Evolutionary conservation across 148 eudicot species (phyloP).

Genomic region (Arbutus unedo): DNA sequence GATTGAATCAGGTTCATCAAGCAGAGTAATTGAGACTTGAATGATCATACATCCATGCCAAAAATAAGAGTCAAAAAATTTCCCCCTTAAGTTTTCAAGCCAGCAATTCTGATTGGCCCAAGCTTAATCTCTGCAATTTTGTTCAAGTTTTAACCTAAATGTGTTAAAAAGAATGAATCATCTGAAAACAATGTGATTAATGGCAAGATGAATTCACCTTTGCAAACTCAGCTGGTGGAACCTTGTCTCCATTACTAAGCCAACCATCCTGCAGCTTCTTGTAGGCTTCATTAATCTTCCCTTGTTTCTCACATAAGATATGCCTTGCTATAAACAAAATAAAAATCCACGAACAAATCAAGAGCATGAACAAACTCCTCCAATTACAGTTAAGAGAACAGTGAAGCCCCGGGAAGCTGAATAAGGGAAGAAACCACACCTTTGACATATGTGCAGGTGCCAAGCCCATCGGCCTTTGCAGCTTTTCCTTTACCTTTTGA

Average conservation of each 20-base stretch:
- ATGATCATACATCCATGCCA: not conserved
- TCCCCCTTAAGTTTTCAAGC: not conserved
- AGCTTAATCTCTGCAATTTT: not conserved
- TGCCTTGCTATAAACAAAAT: slow-evolving; percentile 66
- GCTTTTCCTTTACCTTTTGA: slow-evolving; percentile 83
- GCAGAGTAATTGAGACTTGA: not conserved
- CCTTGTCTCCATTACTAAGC: slow-evolving; percentile 90
- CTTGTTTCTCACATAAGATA: slow-evolving; percentile 93
- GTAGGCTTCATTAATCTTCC: slow-evolving; percentile 95
- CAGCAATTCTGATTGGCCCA: not conserved
- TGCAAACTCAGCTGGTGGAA: slow-evolving; percentile 98
- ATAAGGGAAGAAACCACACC: slow-evolving; percentile 36
- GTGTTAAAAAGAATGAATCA: not conserved
- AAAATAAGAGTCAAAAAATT: not conserved
- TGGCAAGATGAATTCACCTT: slow-evolving; percentile 41
- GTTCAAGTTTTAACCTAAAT: not conserved
- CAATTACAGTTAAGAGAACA: slow-evolving; percentile 1
- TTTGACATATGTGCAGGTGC: slow-evolving; percentile 97
- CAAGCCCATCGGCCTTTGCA: slow-evolving; percentile 84
- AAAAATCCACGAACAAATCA: slow-evolving; percentile 6
- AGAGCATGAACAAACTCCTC: not conserved
- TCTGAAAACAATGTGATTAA: not conserved
- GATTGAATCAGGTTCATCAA: slow-evolving; percentile 4
- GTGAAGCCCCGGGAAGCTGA: not conserved
- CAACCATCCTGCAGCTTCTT: slow-evolving; percentile 93